A percentile compares a stretch with the other conserved stretches of the same genome.
These are phyloP conservation scores for Bassia scoparia DNA, from an alignment of 148 eudicot species.

Conservation along the genomic window DNA sequence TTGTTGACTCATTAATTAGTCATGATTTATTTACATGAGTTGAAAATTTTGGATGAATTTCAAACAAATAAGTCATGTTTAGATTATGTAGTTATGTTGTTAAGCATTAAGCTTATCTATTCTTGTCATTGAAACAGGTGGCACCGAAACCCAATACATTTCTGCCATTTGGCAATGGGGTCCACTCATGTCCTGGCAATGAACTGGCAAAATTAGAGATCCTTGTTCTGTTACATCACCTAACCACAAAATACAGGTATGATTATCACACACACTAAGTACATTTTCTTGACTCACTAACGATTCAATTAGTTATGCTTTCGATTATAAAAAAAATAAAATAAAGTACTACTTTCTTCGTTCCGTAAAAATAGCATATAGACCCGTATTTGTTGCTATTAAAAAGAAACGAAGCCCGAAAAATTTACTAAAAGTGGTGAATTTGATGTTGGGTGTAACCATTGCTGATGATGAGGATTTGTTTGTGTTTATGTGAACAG, in stretches of 20 bases:
- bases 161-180: conserved; percentile 68
- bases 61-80: not conserved
- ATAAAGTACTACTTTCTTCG: too few species aligned
- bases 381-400: too few species aligned
- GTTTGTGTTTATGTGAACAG: conserved; percentile 25
- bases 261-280: not conserved
- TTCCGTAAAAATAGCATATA: too few species aligned
- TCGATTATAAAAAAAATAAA: too few species aligned
- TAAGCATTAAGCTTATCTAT: not conserved
- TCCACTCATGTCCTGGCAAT: conserved; percentile 72
- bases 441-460: conserved; percentile 7
- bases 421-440: not conserved
- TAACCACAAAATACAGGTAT: conserved; percentile 62
- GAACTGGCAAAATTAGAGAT: conserved; percentile 74
- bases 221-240: conserved; percentile 54
- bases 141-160: conserved; percentile 66
- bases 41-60: not conserved
- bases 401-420: too few species aligned
- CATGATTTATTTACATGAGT: not conserved
- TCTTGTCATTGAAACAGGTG: conserved; percentile 28
- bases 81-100: conserved; percentile 1
- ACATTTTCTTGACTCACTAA: not conserved
- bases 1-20: too few species aligned
- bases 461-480: conserved; percentile 12
- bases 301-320: too few species aligned